Evolutionary conservation across 176 grass and related monocot species (phyloP).

Genomic region (Panicum miliaceum): DNA sequence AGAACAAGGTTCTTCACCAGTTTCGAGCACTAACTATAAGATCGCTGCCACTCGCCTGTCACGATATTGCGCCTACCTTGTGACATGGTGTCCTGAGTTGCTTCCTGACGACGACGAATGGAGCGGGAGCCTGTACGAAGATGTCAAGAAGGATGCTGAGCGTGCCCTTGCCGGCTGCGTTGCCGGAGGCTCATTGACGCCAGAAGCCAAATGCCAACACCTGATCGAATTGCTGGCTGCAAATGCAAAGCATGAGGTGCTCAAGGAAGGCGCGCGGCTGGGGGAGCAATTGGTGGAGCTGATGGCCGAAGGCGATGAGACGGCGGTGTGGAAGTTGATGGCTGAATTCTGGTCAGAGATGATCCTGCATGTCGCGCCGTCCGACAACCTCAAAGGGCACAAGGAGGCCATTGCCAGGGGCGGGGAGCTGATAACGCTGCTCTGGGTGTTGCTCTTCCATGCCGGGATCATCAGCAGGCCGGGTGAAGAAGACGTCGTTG

Average conservation of each 20-base stretch:
- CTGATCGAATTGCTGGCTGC: not conserved
- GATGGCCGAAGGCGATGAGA: not conserved
- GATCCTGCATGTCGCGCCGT: not conserved
- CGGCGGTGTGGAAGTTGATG: not conserved
- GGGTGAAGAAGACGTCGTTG: too few relatives aligned
- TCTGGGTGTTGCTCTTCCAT: constrained; percentile 28
- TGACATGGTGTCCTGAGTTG: not conserved
- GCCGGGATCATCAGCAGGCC: not conserved
- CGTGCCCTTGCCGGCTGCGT: not conserved
- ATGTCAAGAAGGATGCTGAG: not conserved
- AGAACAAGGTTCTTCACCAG: not conserved
- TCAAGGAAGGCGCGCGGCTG: not conserved
- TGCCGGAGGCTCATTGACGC: not conserved
- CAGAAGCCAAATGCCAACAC: not conserved
- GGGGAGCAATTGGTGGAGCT: not conserved
- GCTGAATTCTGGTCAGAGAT: constrained; percentile 13
- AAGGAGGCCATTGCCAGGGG: constrained; percentile 6
- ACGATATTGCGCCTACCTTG: constrained; percentile 15
- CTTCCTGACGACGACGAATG: constrained; percentile 10
- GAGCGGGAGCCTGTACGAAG: constrained; percentile 9
- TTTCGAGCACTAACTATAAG: not conserved
- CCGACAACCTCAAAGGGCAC: not conserved
- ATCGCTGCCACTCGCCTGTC: not conserved
- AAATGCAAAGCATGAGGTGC: not conserved
- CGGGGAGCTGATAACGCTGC: constrained; percentile 32